phyloP scores from a whole-genome alignment of 805 yeast species.

The Starmerella vitae region DNA sequence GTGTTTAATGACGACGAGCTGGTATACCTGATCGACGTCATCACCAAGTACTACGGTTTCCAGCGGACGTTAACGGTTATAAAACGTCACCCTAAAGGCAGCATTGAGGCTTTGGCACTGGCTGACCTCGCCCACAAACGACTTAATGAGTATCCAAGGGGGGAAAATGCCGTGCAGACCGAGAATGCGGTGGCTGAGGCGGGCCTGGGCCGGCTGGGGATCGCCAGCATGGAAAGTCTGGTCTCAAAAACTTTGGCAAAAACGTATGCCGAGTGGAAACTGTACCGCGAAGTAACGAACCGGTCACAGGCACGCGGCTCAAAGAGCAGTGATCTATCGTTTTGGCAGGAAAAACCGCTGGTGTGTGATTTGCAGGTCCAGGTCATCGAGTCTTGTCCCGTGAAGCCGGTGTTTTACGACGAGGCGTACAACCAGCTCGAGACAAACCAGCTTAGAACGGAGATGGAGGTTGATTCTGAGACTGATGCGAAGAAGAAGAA shows the following conservation, averaged over 20 bases:
- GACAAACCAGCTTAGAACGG: not conserved
- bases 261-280: constrained; percentile 29
- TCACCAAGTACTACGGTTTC: constrained; percentile 38
- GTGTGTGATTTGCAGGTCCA: constrained; percentile 27
- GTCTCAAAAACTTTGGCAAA: too few relatives aligned
- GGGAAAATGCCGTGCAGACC: too few relatives aligned
- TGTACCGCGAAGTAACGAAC: constrained; percentile 22
- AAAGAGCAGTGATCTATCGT: constrained; percentile 36
- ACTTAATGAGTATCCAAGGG: not conserved
- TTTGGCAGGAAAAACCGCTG: constrained; percentile 26
- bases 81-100: constrained; percentile 4
- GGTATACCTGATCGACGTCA: constrained; percentile 37
- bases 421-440: constrained; percentile 70
- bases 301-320: constrained; percentile 17
- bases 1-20: constrained; percentile 74
- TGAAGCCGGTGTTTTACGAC: constrained; percentile 86
- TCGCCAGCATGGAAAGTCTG: too few relatives aligned
- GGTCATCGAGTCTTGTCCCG: constrained; percentile 45
- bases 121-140: constrained; percentile 13
- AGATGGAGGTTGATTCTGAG: constrained; percentile 1
- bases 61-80: constrained; percentile 8
- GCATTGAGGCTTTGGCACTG: constrained; percentile 25
- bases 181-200: too few relatives aligned
- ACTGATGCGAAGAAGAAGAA: constrained; percentile 8
- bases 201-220: too few relatives aligned